Evolutionary conservation across 2,329 filamentous ascomycete genomes (phyloP).

Genomic region (Aspergillus brunneoviolaceus): DNA sequence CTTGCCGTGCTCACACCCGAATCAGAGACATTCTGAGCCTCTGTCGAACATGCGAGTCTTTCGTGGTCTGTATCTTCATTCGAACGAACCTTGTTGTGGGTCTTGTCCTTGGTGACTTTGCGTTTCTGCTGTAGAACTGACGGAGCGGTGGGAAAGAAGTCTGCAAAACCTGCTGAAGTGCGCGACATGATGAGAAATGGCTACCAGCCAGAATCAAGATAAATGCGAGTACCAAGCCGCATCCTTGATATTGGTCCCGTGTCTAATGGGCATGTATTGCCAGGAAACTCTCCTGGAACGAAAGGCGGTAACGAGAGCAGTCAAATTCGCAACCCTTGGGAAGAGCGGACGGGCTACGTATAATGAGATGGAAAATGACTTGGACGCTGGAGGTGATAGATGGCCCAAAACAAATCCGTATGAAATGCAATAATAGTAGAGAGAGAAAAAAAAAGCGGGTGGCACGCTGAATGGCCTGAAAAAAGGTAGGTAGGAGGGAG

Average conservation of each 20-base stretch:
- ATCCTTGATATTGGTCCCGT: constrained; percentile 35
- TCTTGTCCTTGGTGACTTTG: constrained; percentile 57
- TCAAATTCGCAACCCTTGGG: constrained; percentile 1
- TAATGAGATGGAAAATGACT: not conserved
- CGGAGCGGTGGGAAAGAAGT: constrained; percentile 81
- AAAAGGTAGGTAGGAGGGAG: not conserved
- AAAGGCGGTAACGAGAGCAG: constrained; percentile 13
- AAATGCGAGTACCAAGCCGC: constrained; percentile 37
- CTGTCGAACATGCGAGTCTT: constrained; percentile 12
- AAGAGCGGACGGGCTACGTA: not conserved
- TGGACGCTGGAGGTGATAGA: not conserved
- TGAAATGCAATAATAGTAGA: not conserved
- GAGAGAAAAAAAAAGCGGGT: not conserved
- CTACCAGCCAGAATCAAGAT: constrained; percentile 41
- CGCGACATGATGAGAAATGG: constrained; percentile 69
- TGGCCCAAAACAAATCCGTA: not conserved
- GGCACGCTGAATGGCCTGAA: not conserved
- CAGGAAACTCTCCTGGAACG: constrained; percentile 20
- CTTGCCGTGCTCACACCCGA: constrained; percentile 17
- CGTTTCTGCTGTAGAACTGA: constrained; percentile 56
- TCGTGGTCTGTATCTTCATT: constrained; percentile 24
- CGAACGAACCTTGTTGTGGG: constrained; percentile 54
- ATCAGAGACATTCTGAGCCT: constrained; percentile 11
- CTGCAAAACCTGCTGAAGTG: constrained; percentile 75
- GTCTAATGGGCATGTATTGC: constrained; percentile 23